Evolutionary conservation across 2,329 filamentous ascomycete species (phyloP), one percentile per base, ranked within the genome.

Genomic region (Xylariales sp.): DNA sequence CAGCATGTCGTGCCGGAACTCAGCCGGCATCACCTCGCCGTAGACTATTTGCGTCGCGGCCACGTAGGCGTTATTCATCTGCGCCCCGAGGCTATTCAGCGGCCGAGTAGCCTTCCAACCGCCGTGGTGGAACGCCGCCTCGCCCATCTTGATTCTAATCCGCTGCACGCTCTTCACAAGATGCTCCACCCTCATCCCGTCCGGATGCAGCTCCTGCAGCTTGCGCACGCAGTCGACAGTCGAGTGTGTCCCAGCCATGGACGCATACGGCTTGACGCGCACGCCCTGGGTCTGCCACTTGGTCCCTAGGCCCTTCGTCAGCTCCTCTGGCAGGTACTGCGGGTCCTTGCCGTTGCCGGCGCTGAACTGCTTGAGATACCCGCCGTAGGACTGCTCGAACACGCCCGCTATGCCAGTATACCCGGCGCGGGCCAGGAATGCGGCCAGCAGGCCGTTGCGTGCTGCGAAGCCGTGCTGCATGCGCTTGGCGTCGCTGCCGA

Each of bases 401-500:
- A 29, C 28, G 3, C 17, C 17, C 17, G 8, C 17, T 8, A 66
- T 69, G 0, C 66, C 66, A 1, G 53, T 47, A 41, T 70, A 71
- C 3, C 58, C 60, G 1, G 50, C 49, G 18, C 51, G 46, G 2
- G 62, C 62, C 20, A 70, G 42, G 3, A 69, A 37, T 1, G 63
- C 57, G 0, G 50, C 61, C 13, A 69, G 55, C 1, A 70, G 53
- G 1, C 65, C 65, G 40, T 62, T 68, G 6, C 66, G 57, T 5
- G 66, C 58, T 0, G 65, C 64, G 42, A 70, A 70, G 5, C 58
- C 66, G 41, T 70, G 66, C 44, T 70, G 65, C 59, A 69, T 64
- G 3, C 64, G 59, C 47, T 70, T 71, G 1, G 62, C 56, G 40
- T 62, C 58, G n/a, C 59, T 58, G 30, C 61, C 66, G 39, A 59